Evolutionary conservation across 495 filamentous ascomycete species (phyloP).

Genomic region (Xylaria flabelliformis): DNA sequence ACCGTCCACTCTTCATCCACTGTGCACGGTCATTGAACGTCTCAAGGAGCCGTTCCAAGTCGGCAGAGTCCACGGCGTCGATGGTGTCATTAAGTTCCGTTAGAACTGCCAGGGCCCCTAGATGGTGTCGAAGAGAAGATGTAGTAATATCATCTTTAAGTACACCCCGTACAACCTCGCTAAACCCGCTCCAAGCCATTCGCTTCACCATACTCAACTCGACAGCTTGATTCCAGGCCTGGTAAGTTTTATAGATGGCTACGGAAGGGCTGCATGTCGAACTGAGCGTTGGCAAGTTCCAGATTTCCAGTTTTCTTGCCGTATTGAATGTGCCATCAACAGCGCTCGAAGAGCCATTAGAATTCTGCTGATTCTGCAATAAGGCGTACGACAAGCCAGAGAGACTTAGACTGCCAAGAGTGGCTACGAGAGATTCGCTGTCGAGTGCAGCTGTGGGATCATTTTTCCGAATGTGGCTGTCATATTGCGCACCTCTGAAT

Average conservation of each 20-base stretch:
- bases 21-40: slow-evolving; percentile 67
- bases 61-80: slow-evolving; percentile 58
- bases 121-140: slow-evolving; percentile 64
- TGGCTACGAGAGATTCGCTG: slow-evolving; percentile 62
- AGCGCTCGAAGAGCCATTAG: slow-evolving; percentile 61
- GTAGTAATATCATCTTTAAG: slow-evolving; percentile 61
- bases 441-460: slow-evolving; percentile 51
- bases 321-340: slow-evolving; percentile 76
- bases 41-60: slow-evolving; percentile 67
- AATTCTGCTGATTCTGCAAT: slow-evolving; percentile 65
- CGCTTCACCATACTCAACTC: slow-evolving; percentile 57
- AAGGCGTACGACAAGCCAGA: slow-evolving; percentile 75
- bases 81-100: slow-evolving; percentile 83
- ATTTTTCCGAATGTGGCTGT: slow-evolving; percentile 73
- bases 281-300: slow-evolving; percentile 82
- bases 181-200: slow-evolving; percentile 68
- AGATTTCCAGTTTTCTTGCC: slow-evolving; percentile 88
- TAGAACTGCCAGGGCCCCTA: slow-evolving; percentile 77
- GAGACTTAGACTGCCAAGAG: slow-evolving; percentile 70
- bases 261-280: slow-evolving; percentile 65
- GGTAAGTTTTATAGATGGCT: slow-evolving; percentile 79
- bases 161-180: slow-evolving; percentile 66
- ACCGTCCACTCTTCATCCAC: slow-evolving; percentile 84
- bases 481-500: slow-evolving; percentile 89
- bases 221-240: slow-evolving; percentile 72